Conservation (phyloP, 2,329 filamentous ascomycete species). For the Ceratocystis ficicola region DNA sequence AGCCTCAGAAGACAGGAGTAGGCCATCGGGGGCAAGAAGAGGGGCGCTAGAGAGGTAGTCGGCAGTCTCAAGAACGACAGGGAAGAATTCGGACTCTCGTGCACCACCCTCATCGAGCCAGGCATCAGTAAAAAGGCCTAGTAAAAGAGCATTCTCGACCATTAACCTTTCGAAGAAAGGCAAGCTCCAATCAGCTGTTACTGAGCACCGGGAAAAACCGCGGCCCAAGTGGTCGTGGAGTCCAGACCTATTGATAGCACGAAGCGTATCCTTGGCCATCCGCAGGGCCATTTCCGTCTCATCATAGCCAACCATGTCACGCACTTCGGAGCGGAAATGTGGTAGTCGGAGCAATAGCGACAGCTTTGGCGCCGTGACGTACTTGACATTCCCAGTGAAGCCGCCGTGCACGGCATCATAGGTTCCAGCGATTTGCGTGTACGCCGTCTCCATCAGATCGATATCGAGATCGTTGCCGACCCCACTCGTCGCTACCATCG, state of each 20-base stretch:
- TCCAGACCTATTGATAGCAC: slow-evolving; percentile 52
- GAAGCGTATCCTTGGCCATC: slow-evolving; percentile 72
- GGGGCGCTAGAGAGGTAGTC: slow-evolving; percentile 70
- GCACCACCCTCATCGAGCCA: slow-evolving; percentile 48
- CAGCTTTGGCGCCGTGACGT: slow-evolving; percentile 76
- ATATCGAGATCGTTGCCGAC: slow-evolving; percentile 65
- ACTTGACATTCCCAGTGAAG: slow-evolving; percentile 74
- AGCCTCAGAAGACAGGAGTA: slow-evolving; percentile 79
- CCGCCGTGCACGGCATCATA: slow-evolving; percentile 70
- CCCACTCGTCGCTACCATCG: slow-evolving; percentile 9
- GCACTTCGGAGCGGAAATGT: slow-evolving; percentile 57
- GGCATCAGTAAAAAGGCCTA: slow-evolving; percentile 75
- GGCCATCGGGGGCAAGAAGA: slow-evolving; percentile 55
- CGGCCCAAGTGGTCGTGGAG: slow-evolving; percentile 45
- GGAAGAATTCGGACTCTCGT: slow-evolving; percentile 58
- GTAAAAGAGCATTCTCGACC: slow-evolving; percentile 77
- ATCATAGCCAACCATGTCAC: slow-evolving; percentile 73
- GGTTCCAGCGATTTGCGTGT: slow-evolving; percentile 64
- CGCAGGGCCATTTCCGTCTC: slow-evolving; percentile 61
- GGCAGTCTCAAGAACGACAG: slow-evolving; percentile 67
- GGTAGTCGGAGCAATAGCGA: slow-evolving; percentile 66
- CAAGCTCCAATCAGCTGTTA: slow-evolving; percentile 82
- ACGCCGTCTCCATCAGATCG: slow-evolving; percentile 83
- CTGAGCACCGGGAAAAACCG: slow-evolving; percentile 63
- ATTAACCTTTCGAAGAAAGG: slow-evolving; percentile 98